phyloP scores from a whole-genome alignment of 768 basidiomycete genomes.

The Boletus rubroflammeus region DNA sequence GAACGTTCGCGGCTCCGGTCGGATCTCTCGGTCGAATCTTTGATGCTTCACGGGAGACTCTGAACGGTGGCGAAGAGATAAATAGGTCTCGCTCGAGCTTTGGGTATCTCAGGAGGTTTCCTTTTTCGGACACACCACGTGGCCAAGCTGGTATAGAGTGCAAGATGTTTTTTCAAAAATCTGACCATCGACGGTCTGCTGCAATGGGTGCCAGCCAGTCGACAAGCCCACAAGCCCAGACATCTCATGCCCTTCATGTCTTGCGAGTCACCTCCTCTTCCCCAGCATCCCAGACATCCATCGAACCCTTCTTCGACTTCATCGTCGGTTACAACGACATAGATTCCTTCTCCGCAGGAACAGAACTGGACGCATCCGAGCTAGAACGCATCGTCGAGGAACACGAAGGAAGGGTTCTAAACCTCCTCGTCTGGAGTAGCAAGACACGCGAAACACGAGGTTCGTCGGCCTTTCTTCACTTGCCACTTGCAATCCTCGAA shows the following conservation, averaged over 20 bases:
- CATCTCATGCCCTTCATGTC: conserved; percentile 70
- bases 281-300: conserved; percentile 82
- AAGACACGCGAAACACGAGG: conserved; percentile 72
- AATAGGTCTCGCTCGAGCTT: no score
- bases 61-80: no score
- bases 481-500: background rate
- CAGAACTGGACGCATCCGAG: conserved; percentile 61
- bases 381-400: conserved; percentile 80
- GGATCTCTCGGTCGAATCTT: no score
- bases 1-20: no score
- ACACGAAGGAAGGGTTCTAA: conserved; percentile 68
- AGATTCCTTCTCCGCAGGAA: conserved; percentile 44
- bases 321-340: conserved; percentile 84
- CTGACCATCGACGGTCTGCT: background rate
- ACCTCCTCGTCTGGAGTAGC: conserved; percentile 80
- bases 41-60: no score
- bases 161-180: no score
- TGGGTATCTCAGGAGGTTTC: conserved; percentile 7
- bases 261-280: conserved; percentile 85
- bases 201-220: conserved; percentile 77
- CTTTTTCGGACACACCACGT: conserved; percentile 8
- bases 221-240: conserved; percentile 37
- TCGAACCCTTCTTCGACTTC: conserved; percentile 95
- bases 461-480: conserved; percentile 29
- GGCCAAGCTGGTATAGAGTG: background rate